Evolutionary conservation across 1,284 basidiomycete species (phyloP), one percentile per base, ranked within the genome.

Genomic region (Ceratobasidium papillatum): DNA sequence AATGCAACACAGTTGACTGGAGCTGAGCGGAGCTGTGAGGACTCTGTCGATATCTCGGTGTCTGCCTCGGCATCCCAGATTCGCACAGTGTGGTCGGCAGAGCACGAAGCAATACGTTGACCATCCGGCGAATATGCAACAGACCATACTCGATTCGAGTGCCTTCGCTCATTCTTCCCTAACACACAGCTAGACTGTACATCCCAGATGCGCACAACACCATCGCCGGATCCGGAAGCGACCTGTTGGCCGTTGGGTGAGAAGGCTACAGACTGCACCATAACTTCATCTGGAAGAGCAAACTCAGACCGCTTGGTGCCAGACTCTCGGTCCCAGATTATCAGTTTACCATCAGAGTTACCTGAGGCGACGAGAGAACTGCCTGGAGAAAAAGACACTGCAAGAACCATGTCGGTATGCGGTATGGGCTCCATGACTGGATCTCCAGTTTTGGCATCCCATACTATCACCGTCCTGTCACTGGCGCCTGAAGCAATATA

Each of bases 311-410:
- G 25, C 17, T 14, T 7, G 14, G 54, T 56, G 27, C 17, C 17
- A 56, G 54, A 27, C 17, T 17, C 22, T 30, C 25, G 25, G 27
- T 32, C 54, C 62, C 62, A 64, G 11, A 64, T 30, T 47, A 9
- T 34, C 22, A 64, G 41, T 2, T 4, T 43, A 5, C 41, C 14
- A 17, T 47, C 62, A 11, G 0, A 47, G 25, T 1, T 5, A 12
- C 2, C 62, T 12, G 41, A 64, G 22, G 12, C 43, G 25, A 64
- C 25, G 41, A n/a, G 22, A 5, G 19, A 22, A 30, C 62, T 47
- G 41, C 47, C 62, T 12, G 62, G 62, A 12, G 62, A 64, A 14
- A 64, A 64, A 14, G 43, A 38, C 22, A 64, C 38, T 3, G 62
- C 45, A 14, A 1, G 2, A 27, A 11, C 25, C 17, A 9, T 4